Base-by-base conservation (phyloP, 2,329 filamentous ascomycete genomes). In the Fusarium clavum region DNA sequence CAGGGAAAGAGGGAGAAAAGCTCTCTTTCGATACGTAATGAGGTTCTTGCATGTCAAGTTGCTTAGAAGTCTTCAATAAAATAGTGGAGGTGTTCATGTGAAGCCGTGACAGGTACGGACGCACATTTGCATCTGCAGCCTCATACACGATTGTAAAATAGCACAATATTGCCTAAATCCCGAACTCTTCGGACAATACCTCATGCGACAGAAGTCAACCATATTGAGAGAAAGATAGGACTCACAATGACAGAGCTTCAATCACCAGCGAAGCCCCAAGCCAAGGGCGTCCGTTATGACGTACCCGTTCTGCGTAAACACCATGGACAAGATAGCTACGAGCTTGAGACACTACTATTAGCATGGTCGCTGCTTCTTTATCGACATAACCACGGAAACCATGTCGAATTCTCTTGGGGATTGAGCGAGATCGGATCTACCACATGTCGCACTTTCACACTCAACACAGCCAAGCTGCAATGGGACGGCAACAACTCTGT, bases 351-450 rank as follows among this genome's bases (percentile, higher is more conserved):
- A 7, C 47, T 74, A 41, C 32, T 74, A 53, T 54, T 74, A 57
- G 72, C 69, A 18, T 74, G 72, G 72, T 32, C 70, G 4, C 72
- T 74, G 25, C 72, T 73, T 22, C 53, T 74, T 5, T 74, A 75
- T 20, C 70, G 72, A 8, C 64, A 74, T 44, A 75, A 47, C n/a
- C 71, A 58, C 11, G 72, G 72, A 2, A 73, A 73, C 12, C 70
- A 72, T 22, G 55, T 71, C 8, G 70, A 74, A 16, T 75, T 62
- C 25, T 75, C 72, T 0, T 74, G 72, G 72, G 69, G 72, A 2
- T 14, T 73, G 32, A 63, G 55, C 46, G 66, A 75, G 25, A 49
- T 61, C 11, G 69, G 53, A 2, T 56, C 70, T 6, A 52, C 57
- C 1, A 60, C 66, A 11, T 70, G 59, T 27, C 60, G 52, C 18